These are phyloP conservation scores for Fomitopsis pulvina DNA, from an alignment of 768 basidiomycete genomes.

Conservation along the genomic window DNA sequence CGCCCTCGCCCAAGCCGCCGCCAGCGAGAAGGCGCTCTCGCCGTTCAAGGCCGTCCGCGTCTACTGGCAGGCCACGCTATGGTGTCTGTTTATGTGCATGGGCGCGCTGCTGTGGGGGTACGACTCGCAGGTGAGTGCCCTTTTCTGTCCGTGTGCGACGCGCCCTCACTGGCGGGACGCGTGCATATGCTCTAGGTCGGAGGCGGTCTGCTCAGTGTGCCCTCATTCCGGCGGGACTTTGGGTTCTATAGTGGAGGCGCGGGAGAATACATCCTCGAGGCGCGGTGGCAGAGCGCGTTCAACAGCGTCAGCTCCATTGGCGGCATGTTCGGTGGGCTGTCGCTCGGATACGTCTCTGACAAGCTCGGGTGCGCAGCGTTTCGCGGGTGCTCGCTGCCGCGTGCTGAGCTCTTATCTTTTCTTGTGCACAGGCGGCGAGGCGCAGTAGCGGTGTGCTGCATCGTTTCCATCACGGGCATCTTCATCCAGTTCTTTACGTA, in stretches of 20 bases:
- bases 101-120: conserved; percentile 5
- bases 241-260: not conserved
- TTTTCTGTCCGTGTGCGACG: not conserved
- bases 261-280: not conserved
- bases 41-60: not conserved
- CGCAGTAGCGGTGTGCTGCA: conserved; percentile 59
- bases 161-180: not conserved
- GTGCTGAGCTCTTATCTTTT: too few species aligned
- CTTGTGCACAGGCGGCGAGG: conserved; percentile 52
- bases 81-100: conserved; percentile 9
- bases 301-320: conserved; percentile 4
- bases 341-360: conserved; percentile 4
- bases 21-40: not conserved
- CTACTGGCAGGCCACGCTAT: conserved; percentile 2
- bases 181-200: conserved; percentile 1
- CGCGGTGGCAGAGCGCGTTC: conserved; percentile 5
- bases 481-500: conserved; percentile 47
- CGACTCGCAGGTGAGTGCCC: conserved; percentile 2
- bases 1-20: conserved; percentile 2
- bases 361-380: not conserved
- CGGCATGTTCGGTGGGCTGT: conserved; percentile 4
- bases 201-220: conserved; percentile 3
- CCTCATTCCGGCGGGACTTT: conserved; percentile 4
- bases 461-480: conserved; percentile 52
- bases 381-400: too few species aligned